These are phyloP conservation scores for Boletus sp. DNA, from an alignment of 768 basidiomycete species.

Conservation along the genomic window DNA sequence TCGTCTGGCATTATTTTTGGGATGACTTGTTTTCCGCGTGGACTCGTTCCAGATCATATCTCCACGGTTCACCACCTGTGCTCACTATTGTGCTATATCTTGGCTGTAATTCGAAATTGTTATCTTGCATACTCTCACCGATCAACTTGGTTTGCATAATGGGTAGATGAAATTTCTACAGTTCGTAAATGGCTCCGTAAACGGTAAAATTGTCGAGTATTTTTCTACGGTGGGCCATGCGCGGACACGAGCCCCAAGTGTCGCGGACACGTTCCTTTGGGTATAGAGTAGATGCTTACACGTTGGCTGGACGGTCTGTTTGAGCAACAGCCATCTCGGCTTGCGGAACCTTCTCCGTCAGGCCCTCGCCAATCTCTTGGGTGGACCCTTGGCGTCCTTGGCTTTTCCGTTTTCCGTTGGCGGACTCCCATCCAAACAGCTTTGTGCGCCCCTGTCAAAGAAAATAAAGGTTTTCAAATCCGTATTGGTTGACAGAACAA, in stretches of 20 bases:
- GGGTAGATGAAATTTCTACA: not conserved
- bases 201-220: no score
- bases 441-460: constrained; percentile 59
- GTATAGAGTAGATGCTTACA: not conserved
- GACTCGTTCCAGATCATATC: not conserved
- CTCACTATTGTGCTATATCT: not conserved
- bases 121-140: not conserved
- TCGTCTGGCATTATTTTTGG: not conserved
- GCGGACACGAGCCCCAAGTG: not conserved
- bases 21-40: not conserved
- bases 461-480: not conserved
- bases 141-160: not conserved
- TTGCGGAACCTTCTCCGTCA: not conserved
- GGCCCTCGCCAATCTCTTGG: not conserved
- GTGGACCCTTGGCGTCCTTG: constrained; percentile 10
- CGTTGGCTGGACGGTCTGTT: not conserved
- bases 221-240: not conserved
- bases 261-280: not conserved
- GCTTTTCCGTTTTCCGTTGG: constrained; percentile 38
- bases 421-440: constrained; percentile 55
- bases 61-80: no score
- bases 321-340: not conserved
- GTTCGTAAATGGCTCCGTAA: not conserved
- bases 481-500: not conserved
- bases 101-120: not conserved